These are phyloP conservation scores for Kluyveromyces sp. DNA, from an alignment of 1,139 yeast species.

Conservation along the genomic window DNA sequence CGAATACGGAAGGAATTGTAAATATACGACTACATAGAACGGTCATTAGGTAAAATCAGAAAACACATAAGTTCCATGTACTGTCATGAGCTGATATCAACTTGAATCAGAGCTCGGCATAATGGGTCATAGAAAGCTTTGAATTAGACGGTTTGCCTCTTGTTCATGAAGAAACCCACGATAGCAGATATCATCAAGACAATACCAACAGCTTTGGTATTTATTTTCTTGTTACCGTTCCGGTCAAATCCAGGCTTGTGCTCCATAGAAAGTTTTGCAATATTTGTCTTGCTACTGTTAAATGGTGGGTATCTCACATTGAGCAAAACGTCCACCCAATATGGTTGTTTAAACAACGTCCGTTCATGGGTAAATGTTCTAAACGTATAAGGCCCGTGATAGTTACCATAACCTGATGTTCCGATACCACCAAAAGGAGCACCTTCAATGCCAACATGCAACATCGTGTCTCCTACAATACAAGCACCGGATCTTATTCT, in stretches of 20 bases:
- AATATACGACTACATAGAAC: background rate
- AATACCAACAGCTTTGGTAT: conserved; percentile 1
- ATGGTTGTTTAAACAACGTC: conserved; percentile 60
- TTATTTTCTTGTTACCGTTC: conserved; percentile 15
- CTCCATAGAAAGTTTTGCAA: conserved; percentile 19
- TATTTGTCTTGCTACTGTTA: conserved; percentile 33
- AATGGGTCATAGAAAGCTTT: background rate
- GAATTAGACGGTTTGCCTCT: background rate
- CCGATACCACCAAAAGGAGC: conserved; percentile 96
- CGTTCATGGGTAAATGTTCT: conserved; percentile 71
- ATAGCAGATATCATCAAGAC: background rate
- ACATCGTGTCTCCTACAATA: conserved; percentile 60
- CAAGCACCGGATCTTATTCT: conserved; percentile 70
- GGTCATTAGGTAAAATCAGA: background rate
- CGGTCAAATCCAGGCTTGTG: conserved; percentile 23
- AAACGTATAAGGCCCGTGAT: conserved; percentile 74
- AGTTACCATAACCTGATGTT: conserved; percentile 68
- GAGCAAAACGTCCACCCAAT: conserved; percentile 54
- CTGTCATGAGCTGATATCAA: background rate
- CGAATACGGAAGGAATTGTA: background rate
- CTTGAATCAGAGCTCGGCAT: background rate
- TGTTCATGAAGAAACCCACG: background rate
- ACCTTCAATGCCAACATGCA: conserved; percentile 64
- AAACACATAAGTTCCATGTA: background rate
- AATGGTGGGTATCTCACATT: conserved; percentile 68